These are phyloP conservation scores for Chaetomiaceae sp. DNA, from an alignment of 2,329 filamentous ascomycete species.

Conservation along the genomic window DNA sequence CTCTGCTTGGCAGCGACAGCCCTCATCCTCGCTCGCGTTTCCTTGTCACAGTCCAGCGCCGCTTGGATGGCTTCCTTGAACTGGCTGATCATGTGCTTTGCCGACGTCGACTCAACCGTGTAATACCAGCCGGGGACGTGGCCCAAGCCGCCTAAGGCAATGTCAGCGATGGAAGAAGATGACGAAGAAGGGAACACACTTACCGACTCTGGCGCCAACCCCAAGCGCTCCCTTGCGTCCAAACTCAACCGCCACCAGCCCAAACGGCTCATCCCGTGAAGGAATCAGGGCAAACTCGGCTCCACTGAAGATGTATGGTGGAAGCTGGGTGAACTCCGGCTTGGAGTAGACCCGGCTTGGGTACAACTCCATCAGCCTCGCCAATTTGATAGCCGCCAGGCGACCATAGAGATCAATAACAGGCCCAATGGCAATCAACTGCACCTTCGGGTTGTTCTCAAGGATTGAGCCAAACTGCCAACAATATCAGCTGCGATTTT, in stretches of 20 bases:
- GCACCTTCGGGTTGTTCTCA: conserved; percentile 53
- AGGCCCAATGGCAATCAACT: conserved; percentile 59
- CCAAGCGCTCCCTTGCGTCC: conserved; percentile 63
- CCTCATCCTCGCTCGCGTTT: conserved; percentile 58
- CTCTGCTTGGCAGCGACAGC: conserved; percentile 60
- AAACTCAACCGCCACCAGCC: conserved; percentile 64
- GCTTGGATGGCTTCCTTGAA: conserved; percentile 59
- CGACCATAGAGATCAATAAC: conserved; percentile 64
- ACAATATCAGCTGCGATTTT: no score
- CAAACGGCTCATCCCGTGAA: conserved; percentile 65
- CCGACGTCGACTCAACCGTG: conserved; percentile 60
- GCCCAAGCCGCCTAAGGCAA: conserved; percentile 47
- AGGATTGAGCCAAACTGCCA: no score
- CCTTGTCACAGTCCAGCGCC: conserved; percentile 52
- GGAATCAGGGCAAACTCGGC: conserved; percentile 66
- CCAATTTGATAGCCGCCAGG: conserved; percentile 61
- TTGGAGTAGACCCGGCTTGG: conserved; percentile 61
- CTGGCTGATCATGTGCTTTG: conserved; percentile 58
- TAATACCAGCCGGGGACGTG: conserved; percentile 69
- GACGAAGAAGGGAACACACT: background rate
- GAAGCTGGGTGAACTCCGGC: conserved; percentile 62
- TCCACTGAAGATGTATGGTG: conserved; percentile 63
- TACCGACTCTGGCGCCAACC: conserved; percentile 57
- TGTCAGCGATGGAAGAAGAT: background rate
- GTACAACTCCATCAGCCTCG: conserved; percentile 59